These are phyloP conservation scores for Scedosporium apiospermum DNA, from an alignment of 2,329 filamentous ascomycete genomes.

Conservation along the genomic window DNA sequence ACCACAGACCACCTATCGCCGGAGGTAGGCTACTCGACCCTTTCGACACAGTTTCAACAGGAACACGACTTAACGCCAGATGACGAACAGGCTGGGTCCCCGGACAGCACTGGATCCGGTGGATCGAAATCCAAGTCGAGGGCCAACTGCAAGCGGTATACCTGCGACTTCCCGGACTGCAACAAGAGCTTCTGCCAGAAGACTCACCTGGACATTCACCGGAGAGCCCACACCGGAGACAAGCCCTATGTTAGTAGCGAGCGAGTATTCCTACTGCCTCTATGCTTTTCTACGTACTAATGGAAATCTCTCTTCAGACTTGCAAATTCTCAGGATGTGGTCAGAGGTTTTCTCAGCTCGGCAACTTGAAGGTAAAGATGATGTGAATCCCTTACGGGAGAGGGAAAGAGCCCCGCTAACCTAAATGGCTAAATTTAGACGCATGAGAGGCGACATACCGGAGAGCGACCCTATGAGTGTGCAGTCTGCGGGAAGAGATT, in stretches of 20 bases:
- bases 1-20: not conserved
- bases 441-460: constrained; percentile 78
- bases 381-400: not conserved
- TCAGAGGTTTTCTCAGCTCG: constrained; percentile 77
- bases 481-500: constrained; percentile 73
- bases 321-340: constrained; percentile 67
- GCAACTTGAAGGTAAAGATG: constrained; percentile 71
- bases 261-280: not conserved
- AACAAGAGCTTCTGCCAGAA: constrained; percentile 81
- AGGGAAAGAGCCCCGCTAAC: not conserved
- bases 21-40: constrained; percentile 1
- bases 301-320: constrained; percentile 26
- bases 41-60: not conserved
- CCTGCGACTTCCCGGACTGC: constrained; percentile 66
- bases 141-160: constrained; percentile 24
- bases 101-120: constrained; percentile 20
- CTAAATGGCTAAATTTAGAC: constrained; percentile 40
- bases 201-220: constrained; percentile 87
- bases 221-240: constrained; percentile 76
- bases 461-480: constrained; percentile 76
- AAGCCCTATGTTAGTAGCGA: constrained; percentile 68
- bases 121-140: constrained; percentile 41
- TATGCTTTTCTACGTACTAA: constrained; percentile 12
- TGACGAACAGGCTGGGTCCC: constrained; percentile 12
- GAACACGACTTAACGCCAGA: constrained; percentile 3